Evolutionary conservation across 2,329 filamentous ascomycete species (phyloP), one percentile per base, ranked within the genome.

Genomic region (Knufia fluminis): DNA sequence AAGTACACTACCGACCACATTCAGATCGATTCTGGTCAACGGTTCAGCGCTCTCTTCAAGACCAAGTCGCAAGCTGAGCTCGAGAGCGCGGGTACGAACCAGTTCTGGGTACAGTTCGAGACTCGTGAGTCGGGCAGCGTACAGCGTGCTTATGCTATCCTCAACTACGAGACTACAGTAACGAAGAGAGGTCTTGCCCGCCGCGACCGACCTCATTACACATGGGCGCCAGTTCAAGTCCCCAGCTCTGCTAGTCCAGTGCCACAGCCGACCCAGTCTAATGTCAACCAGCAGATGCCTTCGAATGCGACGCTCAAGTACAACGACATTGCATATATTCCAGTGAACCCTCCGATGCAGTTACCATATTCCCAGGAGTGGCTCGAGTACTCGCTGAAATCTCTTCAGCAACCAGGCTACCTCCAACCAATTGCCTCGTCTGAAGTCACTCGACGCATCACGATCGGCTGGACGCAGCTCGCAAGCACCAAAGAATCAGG

Each of bases 1-100:
- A 53, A 52, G 9, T 32, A 54, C 3, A 48, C 54, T 1, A 72
- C 71, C 1, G 63, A 69, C 16, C 71, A 74, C 54, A 68, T 83
- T 50, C 78, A 82, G 57, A 57, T 82, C 6, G 72, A 69, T 4
- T 64, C 70, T 3, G 80, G 80, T 0, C 80, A 83, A 59, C 73
- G 80, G 19, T 83, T 77, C 60, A 77, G 78, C 54, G 67, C 73
- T 0, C 64, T 83, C 2, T 65, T 84, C 26, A 68, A 65, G 10
- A 70, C 78, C 1, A 82, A 81, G 40, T 50, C 55, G n/a, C 46
- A 56, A 33, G 55, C 49, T 2, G 60, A 65, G 51, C 43, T 64
- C 28, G 41, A 49, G 16, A 28, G 16, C 16, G 19, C 50, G 16
- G 45, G 58, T 26, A 61, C 72, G 1, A 71, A 76, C 49, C 45